Evolutionary conservation across 2,329 filamentous ascomycete genomes (phyloP).

Genomic region (Penicillium sp.): DNA sequence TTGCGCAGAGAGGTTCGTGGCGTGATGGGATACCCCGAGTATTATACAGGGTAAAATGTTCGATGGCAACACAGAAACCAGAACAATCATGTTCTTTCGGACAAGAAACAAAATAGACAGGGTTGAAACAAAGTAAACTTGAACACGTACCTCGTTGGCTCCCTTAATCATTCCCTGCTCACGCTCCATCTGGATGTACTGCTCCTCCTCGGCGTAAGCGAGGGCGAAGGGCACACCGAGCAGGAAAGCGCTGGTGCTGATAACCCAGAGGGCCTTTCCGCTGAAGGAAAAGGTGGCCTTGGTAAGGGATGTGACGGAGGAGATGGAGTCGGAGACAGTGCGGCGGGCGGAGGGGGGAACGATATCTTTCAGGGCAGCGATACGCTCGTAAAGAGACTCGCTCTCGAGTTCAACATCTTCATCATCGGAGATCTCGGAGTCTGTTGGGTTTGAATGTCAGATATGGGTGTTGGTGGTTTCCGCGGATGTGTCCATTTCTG

Average conservation of each 20-base stretch:
- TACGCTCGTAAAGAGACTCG: constrained; percentile 65
- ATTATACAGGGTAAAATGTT: constrained; percentile 2
- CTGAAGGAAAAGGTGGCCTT: constrained; percentile 60
- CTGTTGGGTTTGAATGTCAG: constrained; percentile 45
- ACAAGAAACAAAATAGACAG: background rate
- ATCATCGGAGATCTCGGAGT: constrained; percentile 82
- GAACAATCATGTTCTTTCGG: background rate
- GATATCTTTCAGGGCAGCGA: constrained; percentile 74
- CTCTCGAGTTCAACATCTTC: constrained; percentile 64
- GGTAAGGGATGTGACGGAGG: constrained; percentile 46
- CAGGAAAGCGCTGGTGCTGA: constrained; percentile 85
- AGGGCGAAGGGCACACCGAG: constrained; percentile 91
- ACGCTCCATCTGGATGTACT: constrained; percentile 95
- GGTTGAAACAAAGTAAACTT: background rate
- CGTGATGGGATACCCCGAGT: constrained; percentile 3
- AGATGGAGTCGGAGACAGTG: constrained; percentile 63
- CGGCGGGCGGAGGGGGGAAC: constrained; percentile 71
- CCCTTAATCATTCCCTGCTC: constrained; percentile 95
- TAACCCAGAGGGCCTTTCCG: constrained; percentile 86
- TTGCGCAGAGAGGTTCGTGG: background rate
- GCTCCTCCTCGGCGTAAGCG: constrained; percentile 92
- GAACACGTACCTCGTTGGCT: constrained; percentile 68
- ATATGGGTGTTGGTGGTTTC: constrained; percentile 12
- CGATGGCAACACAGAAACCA: background rate
- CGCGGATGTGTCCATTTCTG: constrained; percentile 4